These are phyloP conservation scores for Leishmania mexicana DNA, from an alignment of 208 protist species.

Conservation along the genomic window DNA sequence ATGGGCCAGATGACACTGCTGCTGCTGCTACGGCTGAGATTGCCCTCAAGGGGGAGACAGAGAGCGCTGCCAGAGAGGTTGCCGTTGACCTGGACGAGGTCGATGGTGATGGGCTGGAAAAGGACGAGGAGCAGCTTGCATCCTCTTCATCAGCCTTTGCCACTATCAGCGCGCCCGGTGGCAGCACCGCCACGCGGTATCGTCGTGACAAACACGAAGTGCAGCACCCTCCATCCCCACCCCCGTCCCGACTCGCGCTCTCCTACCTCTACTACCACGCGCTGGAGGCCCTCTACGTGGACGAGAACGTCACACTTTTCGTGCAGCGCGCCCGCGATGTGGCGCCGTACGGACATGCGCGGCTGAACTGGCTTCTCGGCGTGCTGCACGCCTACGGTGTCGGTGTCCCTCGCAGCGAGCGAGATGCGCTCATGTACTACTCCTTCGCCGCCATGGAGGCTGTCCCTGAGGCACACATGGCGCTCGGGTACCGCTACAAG, in stretches of 20 bases:
- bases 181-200: background rate
- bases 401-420: slow-evolving; percentile 64
- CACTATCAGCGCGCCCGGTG: background rate
- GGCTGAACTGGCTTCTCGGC: slow-evolving; percentile 79
- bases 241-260: slow-evolving; percentile 40
- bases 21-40: background rate
- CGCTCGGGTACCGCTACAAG: slow-evolving; percentile 76
- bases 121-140: background rate
- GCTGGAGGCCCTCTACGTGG: slow-evolving; percentile 60
- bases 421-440: slow-evolving; percentile 75
- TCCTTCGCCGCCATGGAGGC: slow-evolving; percentile 77
- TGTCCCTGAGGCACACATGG: slow-evolving; percentile 74
- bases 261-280: slow-evolving; percentile 66
- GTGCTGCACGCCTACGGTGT: slow-evolving; percentile 80
- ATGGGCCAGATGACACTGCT: background rate
- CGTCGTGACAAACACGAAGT: background rate
- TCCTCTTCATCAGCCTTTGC: background rate
- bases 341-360: slow-evolving; percentile 63
- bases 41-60: background rate
- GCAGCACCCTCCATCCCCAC: background rate
- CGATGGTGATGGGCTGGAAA: background rate
- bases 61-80: background rate
- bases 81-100: background rate
- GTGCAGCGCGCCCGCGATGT: slow-evolving; percentile 49
- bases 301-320: slow-evolving; percentile 58